Base-by-base conservation (phyloP, 768 basidiomycete genomes). In the Tephrocybe sp. region DNA sequence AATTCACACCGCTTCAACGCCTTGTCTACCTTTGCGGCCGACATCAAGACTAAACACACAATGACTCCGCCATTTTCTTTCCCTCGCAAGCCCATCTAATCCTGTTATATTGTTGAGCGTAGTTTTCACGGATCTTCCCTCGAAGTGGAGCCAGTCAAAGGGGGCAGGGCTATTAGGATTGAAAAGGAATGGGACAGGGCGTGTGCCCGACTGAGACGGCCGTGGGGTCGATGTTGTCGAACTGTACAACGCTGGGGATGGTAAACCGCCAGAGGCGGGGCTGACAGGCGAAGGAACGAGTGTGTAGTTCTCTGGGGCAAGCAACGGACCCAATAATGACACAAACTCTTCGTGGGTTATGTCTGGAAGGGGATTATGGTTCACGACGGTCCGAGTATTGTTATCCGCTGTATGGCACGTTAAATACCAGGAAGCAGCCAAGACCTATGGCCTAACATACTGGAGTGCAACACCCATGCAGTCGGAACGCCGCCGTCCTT, bases 281-380 rank as follows among this genome's bases (percentile, higher is more conserved):
- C 61, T 64, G 24, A 53, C 43, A 7, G 60, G 57, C 16, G 65
- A 57, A 40, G 68, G 65, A 37, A 69, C 54, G 53, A 72, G 67
- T 1, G 68, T 70, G 47, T 85, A 92, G 61, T 91, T 91, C 64
- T 91, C 89, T 9, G 89, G 89, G 0, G 84, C 87, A 18, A 92
- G 79, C 19, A 92, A 64, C n/a, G 90, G 90, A 0, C 89, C 89
- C 1, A 92, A 73, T 38, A 89, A 69, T 3, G 84, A 78, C 32
- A 93, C 83, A 58, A 92, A 92, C 59, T 93, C 90, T 54, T 92
- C 90, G 56, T 92, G 90, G 0, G 88, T 87, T 53, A 92, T 81
- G 54, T 92, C 91, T 0, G 89, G 91, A 7, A 93, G 74, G 2
- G 91, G 89, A 57, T 92, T 92, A 67, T 93, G 89, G 65, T 93